A percentile compares a stretch with the other conserved stretches of the same genome.
Evolutionary conservation across 805 yeast genomes (phyloP).

Genomic region (Metschnikowia shivogae): DNA sequence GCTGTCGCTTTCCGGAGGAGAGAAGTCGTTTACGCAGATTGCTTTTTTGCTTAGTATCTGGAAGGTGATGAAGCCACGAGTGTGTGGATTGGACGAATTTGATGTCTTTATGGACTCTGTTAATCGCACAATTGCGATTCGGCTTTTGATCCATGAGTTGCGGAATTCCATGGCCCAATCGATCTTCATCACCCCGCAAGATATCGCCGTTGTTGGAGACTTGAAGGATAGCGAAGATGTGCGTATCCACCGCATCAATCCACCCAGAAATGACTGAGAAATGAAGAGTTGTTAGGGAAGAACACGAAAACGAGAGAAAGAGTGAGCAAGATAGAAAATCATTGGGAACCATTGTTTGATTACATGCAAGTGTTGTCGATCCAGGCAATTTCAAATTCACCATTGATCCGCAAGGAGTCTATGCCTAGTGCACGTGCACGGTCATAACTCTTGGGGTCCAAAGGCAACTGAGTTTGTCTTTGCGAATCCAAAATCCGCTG

Average conservation of each 20-base stretch:
- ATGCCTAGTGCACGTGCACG: not conserved
- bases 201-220: constrained; percentile 68
- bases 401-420: not conserved
- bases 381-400: not conserved
- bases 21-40: constrained; percentile 89
- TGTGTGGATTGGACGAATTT: constrained; percentile 91
- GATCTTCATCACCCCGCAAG: constrained; percentile 91
- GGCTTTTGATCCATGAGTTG: constrained; percentile 66
- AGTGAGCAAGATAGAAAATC: too few relatives aligned
- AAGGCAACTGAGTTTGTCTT: not conserved
- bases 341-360: not conserved
- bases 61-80: constrained; percentile 84
- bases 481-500: not conserved
- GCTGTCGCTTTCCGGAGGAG: constrained; percentile 92
- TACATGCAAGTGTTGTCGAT: not conserved
- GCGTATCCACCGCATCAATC: constrained; percentile 56
- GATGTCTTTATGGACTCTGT: constrained; percentile 98
- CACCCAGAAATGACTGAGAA: constrained; percentile 27
- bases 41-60: constrained; percentile 85
- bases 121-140: constrained; percentile 75
- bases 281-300: not conserved
- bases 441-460: not conserved
- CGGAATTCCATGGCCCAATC: constrained; percentile 71
- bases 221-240: constrained; percentile 47
- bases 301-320: not conserved